These are phyloP conservation scores for Fraxinus sp. DNA, from an alignment of 305 asterid species.

Conservation along the genomic window DNA sequence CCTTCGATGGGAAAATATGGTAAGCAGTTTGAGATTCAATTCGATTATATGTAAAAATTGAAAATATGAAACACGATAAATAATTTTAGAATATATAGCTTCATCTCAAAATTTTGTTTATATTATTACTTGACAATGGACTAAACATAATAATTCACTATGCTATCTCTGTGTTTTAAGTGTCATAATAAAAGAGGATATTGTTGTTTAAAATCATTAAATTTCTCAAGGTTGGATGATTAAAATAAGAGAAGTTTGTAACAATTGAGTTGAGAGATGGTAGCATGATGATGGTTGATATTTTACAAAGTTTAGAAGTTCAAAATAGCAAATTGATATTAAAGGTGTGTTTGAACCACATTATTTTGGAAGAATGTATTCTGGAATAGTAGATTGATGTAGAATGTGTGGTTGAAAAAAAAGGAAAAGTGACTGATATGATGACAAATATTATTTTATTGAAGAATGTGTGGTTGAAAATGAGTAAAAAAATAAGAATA, in stretches of 20 bases:
- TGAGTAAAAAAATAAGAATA: too few species aligned
- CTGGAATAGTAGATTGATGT: too few species aligned
- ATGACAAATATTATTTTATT: too few species aligned
- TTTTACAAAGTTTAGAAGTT: neutral
- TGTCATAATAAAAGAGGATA: neutral
- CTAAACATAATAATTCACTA: neutral
- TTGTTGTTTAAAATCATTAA: neutral
- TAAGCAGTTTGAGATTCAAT: neutral
- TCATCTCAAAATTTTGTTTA: neutral
- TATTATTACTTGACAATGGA: neutral
- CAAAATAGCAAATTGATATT: neutral
- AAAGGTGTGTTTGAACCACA: neutral
- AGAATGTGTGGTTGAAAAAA: too few species aligned
- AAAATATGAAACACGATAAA: neutral
- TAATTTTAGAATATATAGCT: neutral
- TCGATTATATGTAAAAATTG: neutral
- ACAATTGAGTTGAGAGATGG: neutral
- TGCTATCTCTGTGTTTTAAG: neutral
- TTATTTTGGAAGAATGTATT: too few species aligned
- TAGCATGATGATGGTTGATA: neutral
- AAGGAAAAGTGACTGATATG: too few species aligned
- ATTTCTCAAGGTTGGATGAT: neutral
- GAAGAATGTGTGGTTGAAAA: too few species aligned
- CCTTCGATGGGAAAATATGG: neutral
- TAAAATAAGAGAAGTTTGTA: neutral